Evolutionary conservation across 352 stramenopile species (phyloP), one percentile per base, ranked within the genome.

Genomic region (Globisporangium barbulae): DNA sequence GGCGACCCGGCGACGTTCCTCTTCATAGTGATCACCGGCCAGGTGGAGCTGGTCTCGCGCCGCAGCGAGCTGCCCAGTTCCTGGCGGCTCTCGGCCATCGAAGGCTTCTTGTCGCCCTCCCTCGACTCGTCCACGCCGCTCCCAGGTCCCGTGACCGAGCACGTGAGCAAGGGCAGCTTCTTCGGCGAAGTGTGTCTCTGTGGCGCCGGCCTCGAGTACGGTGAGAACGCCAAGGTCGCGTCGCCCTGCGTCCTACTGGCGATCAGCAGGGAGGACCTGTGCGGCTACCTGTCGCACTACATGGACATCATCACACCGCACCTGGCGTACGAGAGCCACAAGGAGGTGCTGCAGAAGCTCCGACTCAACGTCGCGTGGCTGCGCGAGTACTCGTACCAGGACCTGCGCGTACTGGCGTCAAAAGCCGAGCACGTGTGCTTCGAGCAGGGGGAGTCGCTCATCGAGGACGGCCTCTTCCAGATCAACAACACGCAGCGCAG

Each of bases 261-360:
- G n/a, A 56, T 91, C 45, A 75, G 72, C 15, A 71, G 68, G 42
- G 74, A 85, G 12, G 79, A 90, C 60, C 44, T 91, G 7, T 80
- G 70, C 48, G 76, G 78, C 1, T 91, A 89, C 56, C 71, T 90
- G 8, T 69, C 71, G 13, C 73, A 79, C 59, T 89, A 91, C 59
- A 82, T 91, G 71, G 79, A 90, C 58, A 78, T 89, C 31, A 75
- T 91, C 52, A 71, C 64, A 3, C 72, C 81, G 22, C 81, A 91
- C 35, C 52, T 91, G n/a, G 64, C 57, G 9, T 79, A 87, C 50
- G 79, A 88, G 60, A 71, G 57, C 15, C 68, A 76, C 57, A 84
- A 78, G 21, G 77, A 90, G 57, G 44, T 86, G 9, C 71, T 91
- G 12, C 63, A 76, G 22, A 71, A 59, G 31, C 72, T 85, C 31